A percentile compares a stretch with the other conserved stretches of the same genome.
These are phyloP conservation scores for Xylaria sp. DNA, from an alignment of 2,329 filamentous ascomycete genomes.

Conservation along the genomic window DNA sequence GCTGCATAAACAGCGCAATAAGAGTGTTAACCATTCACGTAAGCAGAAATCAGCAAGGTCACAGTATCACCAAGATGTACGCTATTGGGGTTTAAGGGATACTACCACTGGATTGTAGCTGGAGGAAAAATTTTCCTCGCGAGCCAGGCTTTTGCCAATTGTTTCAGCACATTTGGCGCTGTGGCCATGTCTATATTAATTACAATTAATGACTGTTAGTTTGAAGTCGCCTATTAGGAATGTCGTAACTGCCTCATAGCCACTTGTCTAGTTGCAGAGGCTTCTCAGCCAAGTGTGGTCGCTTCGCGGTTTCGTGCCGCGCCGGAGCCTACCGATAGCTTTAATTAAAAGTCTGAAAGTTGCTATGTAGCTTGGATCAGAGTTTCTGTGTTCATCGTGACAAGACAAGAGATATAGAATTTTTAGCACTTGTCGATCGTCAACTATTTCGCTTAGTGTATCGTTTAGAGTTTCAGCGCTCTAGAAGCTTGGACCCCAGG, in stretches of 20 bases:
- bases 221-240: constrained; percentile 5
- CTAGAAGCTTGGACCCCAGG: constrained; percentile 13
- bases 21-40: constrained; percentile 10
- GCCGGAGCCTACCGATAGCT: neutral
- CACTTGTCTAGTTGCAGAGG: constrained; percentile 9
- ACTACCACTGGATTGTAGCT: constrained; percentile 8
- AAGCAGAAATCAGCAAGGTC: constrained; percentile 11
- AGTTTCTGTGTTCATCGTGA: constrained; percentile 27
- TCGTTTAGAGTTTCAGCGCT: constrained; percentile 22
- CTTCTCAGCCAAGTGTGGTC: neutral
- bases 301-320: neutral
- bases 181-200: constrained; percentile 15
- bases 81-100: constrained; percentile 27
- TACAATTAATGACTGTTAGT: constrained; percentile 6
- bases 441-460: constrained; percentile 13
- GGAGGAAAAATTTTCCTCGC: constrained; percentile 23
- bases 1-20: constrained; percentile 27
- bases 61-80: neutral
- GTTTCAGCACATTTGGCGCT: constrained; percentile 23
- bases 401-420: neutral
- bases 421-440: constrained; percentile 25
- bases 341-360: constrained; percentile 6
- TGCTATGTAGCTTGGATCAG: constrained; percentile 25
- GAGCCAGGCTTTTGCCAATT: constrained; percentile 14
- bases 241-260: neutral